These are phyloP conservation scores for Polygonum aviculare DNA, from an alignment of 148 eudicot genomes.

Conservation along the genomic window DNA sequence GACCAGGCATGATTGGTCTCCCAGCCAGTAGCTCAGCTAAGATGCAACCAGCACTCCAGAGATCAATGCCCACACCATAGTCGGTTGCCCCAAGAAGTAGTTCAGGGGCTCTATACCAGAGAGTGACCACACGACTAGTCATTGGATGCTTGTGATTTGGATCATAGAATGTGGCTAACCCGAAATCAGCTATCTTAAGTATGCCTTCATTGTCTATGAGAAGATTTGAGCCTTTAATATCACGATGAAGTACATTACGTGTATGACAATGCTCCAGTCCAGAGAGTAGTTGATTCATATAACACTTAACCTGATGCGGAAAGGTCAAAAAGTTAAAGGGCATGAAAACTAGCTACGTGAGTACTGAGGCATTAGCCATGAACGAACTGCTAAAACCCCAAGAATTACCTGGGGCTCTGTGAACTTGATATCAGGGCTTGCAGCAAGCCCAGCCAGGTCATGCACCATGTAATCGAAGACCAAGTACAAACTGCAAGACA, in stretches of 20 bases:
- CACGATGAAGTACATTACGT: conserved; percentile 79
- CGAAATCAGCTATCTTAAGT: conserved; percentile 89
- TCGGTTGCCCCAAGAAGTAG: conserved; percentile 90
- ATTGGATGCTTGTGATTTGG: conserved; percentile 75
- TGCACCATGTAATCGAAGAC: conserved; percentile 95
- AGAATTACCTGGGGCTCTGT: conserved; percentile 72
- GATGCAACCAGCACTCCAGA: conserved; percentile 96
- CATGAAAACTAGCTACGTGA: not conserved
- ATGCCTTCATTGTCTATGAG: conserved; percentile 70
- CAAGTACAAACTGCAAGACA: conserved; percentile 91
- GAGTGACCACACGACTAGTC: conserved; percentile 95
- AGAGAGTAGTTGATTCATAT: conserved; percentile 66
- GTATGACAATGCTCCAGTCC: conserved; percentile 94
- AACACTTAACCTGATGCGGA: conserved; percentile 66
- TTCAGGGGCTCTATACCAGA: conserved; percentile 98
- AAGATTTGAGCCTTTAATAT: conserved; percentile 91
- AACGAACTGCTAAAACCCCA: not conserved
- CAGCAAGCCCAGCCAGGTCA: conserved; percentile 93
- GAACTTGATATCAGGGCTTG: conserved; percentile 80
- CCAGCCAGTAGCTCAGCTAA: conserved; percentile 67
- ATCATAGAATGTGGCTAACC: conserved; percentile 72
- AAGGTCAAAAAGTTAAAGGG: conserved; percentile 6
- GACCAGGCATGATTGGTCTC: conserved; percentile 74
- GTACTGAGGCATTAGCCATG: not conserved
- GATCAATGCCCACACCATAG: conserved; percentile 80